Percentiles rank a stretch among this genome's conserved stretches.
Conservation (phyloP, 805 yeast species). For the Kodamaea laetipori region DNA sequence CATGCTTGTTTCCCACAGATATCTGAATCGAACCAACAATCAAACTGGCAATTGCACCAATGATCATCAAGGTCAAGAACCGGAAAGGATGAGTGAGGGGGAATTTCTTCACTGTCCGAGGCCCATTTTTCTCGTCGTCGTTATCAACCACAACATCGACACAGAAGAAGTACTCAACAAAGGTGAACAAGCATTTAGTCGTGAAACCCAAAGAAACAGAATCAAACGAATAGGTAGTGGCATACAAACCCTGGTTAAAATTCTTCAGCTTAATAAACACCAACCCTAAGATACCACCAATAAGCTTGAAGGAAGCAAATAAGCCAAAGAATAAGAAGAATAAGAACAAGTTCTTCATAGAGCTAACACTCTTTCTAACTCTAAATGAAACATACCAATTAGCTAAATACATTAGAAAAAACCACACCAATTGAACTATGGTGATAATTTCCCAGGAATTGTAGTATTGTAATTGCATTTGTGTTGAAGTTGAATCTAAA, state of each 20-base stretch:
- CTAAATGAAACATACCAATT: background rate
- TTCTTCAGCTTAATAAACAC: background rate
- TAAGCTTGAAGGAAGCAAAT: constrained; percentile 2
- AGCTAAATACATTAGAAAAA: background rate
- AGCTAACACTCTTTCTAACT: constrained; percentile 1
- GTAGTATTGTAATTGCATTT: background rate
- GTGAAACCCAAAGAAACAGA: constrained; percentile 10
- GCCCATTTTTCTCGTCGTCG: background rate
- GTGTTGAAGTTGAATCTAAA: background rate
- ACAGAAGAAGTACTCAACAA: constrained; percentile 9
- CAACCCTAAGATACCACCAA: constrained; percentile 10
- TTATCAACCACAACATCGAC: background rate
- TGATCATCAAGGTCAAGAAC: constrained; percentile 3
- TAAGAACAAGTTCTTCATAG: background rate
- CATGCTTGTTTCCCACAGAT: background rate
- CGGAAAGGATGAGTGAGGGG: constrained; percentile 8
- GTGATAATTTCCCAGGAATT: constrained; percentile 3
- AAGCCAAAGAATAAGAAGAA: constrained; percentile 6
- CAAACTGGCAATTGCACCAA: constrained; percentile 8
- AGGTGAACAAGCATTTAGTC: constrained; percentile 2
- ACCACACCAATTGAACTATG: constrained; percentile 6
- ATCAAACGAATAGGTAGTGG: constrained; percentile 8
- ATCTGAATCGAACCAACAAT: constrained; percentile 6
- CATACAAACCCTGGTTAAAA: constrained; percentile 7
- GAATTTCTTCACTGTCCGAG: background rate